Evolutionary conservation across 2,329 filamentous ascomycete genomes (phyloP), one percentile per base, ranked within the genome.

Genomic region (Phyllosticta paracitricarpa): DNA sequence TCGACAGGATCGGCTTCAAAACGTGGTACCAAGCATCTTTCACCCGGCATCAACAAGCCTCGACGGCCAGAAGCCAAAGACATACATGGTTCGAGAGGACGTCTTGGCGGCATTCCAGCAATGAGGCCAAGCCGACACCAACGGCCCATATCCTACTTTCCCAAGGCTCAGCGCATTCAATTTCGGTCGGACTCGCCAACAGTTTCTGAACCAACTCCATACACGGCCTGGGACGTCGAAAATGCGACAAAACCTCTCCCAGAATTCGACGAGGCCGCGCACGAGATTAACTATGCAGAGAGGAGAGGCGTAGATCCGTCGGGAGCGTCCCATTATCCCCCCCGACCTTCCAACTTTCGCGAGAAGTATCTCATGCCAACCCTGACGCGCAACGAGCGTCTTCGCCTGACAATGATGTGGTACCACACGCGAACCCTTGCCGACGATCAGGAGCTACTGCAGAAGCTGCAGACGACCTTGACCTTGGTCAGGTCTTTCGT

Each of bases 381-480:
- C 1, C 64, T 76, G 51, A 68, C 72, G 2, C 68, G 65, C 22
- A 74, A 76, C 57, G 74, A 76, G 63, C 67, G 71, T 25, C 59
- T 74, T 5, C 70, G 74, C 28, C 64, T 76, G 53, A 75, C 73
- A 1, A 69, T 73, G 65, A 65, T 78, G 0, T 80, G 74, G 71
- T 80, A 80, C 61, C 78, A 79, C 35, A 77, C 76, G 1, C 69
- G 70, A 28, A 72, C 72, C 3, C 68, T 77, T 8, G 65, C 75
- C 10, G 65, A 75, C 7, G 75, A 80, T 58, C 63, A 63, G 6
- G 76, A 78, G 40, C 68, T 79, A 40, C 67, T 79, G 17, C 70
- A 70, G 2, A 71, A 73, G 0, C 64, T 80, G 3, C 76, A 78
- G 26, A 75, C 78, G 26, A 78, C 78, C 62, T 70, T 76, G 0